Base-by-base conservation (phyloP, 306 rosid species). In the Citrullus colocynthis region DNA sequence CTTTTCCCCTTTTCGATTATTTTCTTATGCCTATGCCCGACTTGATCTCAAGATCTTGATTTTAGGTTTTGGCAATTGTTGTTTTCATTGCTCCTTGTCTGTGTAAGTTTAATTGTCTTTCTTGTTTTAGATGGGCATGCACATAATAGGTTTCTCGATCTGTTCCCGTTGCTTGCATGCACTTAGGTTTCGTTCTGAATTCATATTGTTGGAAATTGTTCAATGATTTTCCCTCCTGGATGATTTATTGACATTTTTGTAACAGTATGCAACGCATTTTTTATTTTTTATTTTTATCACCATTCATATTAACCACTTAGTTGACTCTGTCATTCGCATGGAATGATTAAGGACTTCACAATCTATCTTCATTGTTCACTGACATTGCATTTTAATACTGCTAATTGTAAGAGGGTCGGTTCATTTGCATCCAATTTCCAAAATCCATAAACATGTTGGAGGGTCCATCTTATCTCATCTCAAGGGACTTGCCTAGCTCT, bases 401-500 rank as follows among this genome's bases (percentile, higher is more conserved):
- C 65, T 76, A 75, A 36, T 80, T 39, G 61, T 66, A 66, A 37
- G 74, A 51, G 64, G 82, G 67, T 75, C 73, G 76, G 4, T 66
- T 84, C 49, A 44, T 24, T 5, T 76, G 74, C 24, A 16, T 57
- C 61, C 64, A 54, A 78, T 58, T 82, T 74, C 41, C 44, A 60
- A 66, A 63, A 60, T 82, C 80, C 72, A 37, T 28, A 51, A 54
- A 41, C 76, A 91, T 91, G 91, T 82, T 84, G 84, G 91, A 88
- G 80, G 87, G 86, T 79, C 89, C 89, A 9, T 83, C 92, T 30
- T 86, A 81, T 84, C 78, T 88, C 10, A 78, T 86, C 57, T 76
- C 88, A 1, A 88, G 89, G 85, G 84, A 84, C 74, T 74, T 83
- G 73, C 84, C 90, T 1, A 85, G 84, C 79, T 86, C 90, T 5